Evolutionary conservation across 2,329 filamentous ascomycete species (phyloP), one percentile per base, ranked within the genome.

Genomic region (Penicillium sp.): DNA sequence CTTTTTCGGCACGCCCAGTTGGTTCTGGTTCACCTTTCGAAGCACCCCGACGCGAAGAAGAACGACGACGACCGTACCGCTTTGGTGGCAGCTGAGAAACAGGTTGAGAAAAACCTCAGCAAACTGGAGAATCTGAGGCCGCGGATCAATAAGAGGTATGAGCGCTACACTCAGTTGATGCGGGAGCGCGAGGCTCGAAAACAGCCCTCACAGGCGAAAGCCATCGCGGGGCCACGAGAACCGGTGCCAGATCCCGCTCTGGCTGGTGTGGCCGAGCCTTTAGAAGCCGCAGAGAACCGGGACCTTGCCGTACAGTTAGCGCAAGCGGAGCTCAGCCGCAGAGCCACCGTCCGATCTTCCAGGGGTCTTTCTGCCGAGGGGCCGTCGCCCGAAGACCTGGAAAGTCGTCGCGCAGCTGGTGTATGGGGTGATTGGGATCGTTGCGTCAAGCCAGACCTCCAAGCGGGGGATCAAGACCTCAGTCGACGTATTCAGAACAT

Each of bases 1-100:
- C 81, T 95, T n/a, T 89, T 93, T 66, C 84, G 93, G 59, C 90
- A 95, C 72, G 89, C 89, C 9, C 80, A 86, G 45, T 82, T 99
- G n/a, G 81, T 95, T 19, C 75, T 95, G 25, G 81, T 89, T 6
- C 80, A 86, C 46, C 77, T 99, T 8, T 78, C 81, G 0, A 79
- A 75, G 1, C 93, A 97, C 61, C 90, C 92, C 1, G 83, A 93
- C 48, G 82, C 82, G 9, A 33, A 41, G 38, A 86, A 81, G 58
- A 79, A 82, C 7, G 78, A 81, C 9, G 81, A 86, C 30, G 79
- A 80, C 56, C 76, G 76, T 47, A 69, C 71, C 45, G 75, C 75
- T 11, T 64, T 86, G 39, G 72, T 75, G 39, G 72, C 74, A 34
- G 84, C 82, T 8, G 81, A 81, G 38, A 81, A 78, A 45, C 78